These are phyloP conservation scores for Pouteria glomerata DNA, from an alignment of 148 eudicot genomes.

Conservation along the genomic window DNA sequence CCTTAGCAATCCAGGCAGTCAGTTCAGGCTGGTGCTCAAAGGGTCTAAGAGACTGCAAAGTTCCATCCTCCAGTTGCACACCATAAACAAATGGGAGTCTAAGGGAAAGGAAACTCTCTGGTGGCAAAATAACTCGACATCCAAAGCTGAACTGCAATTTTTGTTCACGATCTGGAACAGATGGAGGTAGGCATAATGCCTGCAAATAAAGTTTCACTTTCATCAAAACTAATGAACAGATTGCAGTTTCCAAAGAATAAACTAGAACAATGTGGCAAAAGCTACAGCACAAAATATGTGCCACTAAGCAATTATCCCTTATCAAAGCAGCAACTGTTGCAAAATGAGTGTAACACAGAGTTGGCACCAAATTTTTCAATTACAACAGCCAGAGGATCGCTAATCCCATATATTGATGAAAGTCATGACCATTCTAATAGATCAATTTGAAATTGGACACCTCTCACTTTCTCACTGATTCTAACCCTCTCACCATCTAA, in stretches of 20 bases:
- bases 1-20: slow-evolving; percentile 74
- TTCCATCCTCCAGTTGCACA: slow-evolving; percentile 53
- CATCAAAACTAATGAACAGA: background rate
- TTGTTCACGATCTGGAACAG: slow-evolving; percentile 41
- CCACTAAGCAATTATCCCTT: background rate
- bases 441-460: background rate
- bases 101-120: slow-evolving; percentile 88
- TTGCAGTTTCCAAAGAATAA: background rate
- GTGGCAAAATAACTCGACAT: slow-evolving; percentile 75
- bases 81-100: slow-evolving; percentile 90
- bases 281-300: background rate
- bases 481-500: background rate
- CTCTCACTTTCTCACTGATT: background rate
- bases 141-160: slow-evolving; percentile 72
- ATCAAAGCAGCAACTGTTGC: background rate
- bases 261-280: background rate
- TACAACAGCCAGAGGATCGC: background rate
- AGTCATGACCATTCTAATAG: background rate
- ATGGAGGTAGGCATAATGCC: slow-evolving; percentile 55
- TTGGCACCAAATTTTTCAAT: background rate
- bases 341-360: background rate
- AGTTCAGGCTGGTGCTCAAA: slow-evolving; percentile 69
- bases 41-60: slow-evolving; percentile 56
- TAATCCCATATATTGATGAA: background rate
- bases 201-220: slow-evolving; percentile 25